Base-by-base conservation (phyloP, 2,329 filamentous ascomycete genomes). In the Fusarium nurragi region DNA sequence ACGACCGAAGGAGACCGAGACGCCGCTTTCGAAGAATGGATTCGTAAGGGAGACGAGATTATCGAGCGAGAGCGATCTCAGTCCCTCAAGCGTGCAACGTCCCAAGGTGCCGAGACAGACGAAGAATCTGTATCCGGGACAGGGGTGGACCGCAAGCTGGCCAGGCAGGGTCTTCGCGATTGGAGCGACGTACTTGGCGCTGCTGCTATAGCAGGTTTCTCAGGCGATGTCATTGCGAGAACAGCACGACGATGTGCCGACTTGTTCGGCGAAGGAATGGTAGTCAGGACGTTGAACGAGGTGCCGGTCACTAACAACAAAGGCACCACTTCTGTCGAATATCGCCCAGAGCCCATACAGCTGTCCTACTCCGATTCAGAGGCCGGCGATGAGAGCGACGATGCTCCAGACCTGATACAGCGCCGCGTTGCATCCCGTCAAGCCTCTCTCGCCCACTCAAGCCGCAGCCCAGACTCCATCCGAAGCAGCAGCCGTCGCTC, bases 151-250 rank as follows among this genome's bases (percentile, higher is more conserved):
- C 65, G 60, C n/a, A 76, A 68, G 51, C 69, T 76, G 5, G 64
- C 69, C 3, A 70, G 74, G 40, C 82, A 75, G 73, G 81, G 76
- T 14, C 78, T 87, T 13, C 85, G 91, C 21, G 91, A 96, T 77
- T 98, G 94, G 94, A 90, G 88, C 67, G 92, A 97, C 67, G 85
- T 97, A 2, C 78, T 97, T 25, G 91, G 91, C 1, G 83, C 93
- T 1, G 94, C 94, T 4, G 85, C 91, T 0, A 78, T 96, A 46
- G 86, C 86, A 3, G 92, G 91, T 0, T 94, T 93, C 77, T 80
- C 90, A 2, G 76, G 81, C 0, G 76, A 79, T 1, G 90, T 88
- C 1, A 77, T 97, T 13, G 84, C 88, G 49, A 86, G 91, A 26
- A 86, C 93, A 1, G 85, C 90, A 3, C 83, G 88, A 71, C 85